Base-by-base conservation (phyloP, 129 eudicot genomes). In the Flaveria robusta region DNA sequence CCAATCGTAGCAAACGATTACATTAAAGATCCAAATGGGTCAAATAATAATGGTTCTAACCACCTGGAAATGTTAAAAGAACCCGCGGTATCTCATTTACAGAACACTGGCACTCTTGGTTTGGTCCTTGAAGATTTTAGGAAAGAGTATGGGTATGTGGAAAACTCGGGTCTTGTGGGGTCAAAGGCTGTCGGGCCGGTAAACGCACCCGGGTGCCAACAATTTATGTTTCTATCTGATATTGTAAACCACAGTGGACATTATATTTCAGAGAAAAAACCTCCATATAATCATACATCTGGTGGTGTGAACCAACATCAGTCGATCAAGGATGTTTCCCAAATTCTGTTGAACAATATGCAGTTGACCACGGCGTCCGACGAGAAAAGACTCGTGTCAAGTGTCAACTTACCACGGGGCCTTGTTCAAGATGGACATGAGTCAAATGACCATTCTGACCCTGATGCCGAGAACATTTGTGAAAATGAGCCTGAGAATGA, bases 351-450 rank as follows among this genome's bases (percentile, higher is more conserved):
- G 14, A 81, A 79, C 7, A 89, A 88, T 72, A 49, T 73, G 13
- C 85, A 83, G n/a, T 16, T 24, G n/a, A 43, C 78, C 14, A 22
- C 81, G 15, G 52, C 79, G 31, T 80, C 80, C 2, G 92, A 90
- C 43, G 98, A 93, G 79, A 77, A 78, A 16, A 75, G 74, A 22
- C 77, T 85, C 37, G 84, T 83, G 88, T 74, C 87, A 54, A 81
- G 77, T 80, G 89, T 93, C 47, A 79, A 90, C 69, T 90, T 92
- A 3, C 86, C 90, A 8, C 78, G 77, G 62, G 70, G 77, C 70
- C 86, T 92, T 63, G 71, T 90, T 59, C 66, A 29, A 3, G 67
- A 64, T 22, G 67, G 43, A 71, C 72, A 50, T 20, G 37, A 72
- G 39, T 39, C 20, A 49, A 79, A 50, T 71, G 34, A 79, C 47